Conservation (phyloP, 257 asterid genomes). For the Solanum ahanhuiri region DNA sequence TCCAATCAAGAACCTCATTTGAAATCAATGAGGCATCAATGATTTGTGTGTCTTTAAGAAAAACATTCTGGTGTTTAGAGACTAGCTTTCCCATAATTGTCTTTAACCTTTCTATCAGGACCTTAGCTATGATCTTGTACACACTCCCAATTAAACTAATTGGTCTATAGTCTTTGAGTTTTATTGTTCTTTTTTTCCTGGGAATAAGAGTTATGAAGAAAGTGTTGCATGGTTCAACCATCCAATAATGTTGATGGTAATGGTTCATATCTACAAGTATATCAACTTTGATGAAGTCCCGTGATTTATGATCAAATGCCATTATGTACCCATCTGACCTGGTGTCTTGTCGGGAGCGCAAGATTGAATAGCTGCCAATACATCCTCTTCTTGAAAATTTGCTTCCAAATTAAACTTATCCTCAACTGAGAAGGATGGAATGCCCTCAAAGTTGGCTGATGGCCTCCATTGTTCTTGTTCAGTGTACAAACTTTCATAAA, state of each 20-base stretch:
- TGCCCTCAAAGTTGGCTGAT: not conserved
- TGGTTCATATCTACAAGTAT: not conserved
- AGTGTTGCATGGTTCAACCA: not conserved
- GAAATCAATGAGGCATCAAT: not conserved
- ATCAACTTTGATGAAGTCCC: not conserved
- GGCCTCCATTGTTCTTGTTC: not conserved
- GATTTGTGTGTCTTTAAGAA: not conserved
- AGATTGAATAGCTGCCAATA: not conserved
- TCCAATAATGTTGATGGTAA: not conserved
- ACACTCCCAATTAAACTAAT: not conserved
- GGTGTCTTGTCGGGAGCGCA: not conserved
- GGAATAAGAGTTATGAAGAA: not conserved
- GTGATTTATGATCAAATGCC: not conserved
- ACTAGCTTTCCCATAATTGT: not conserved
- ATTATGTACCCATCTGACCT: not conserved
- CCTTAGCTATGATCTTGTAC: not conserved
- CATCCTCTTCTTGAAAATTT: not conserved
- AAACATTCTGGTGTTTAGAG: not conserved
- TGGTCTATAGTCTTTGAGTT: not conserved
- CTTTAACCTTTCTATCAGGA: not conserved
- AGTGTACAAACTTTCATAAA: not conserved
- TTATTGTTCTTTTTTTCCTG: not conserved
- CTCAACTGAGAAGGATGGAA: not conserved
- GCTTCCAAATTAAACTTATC: not conserved
- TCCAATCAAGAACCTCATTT: not conserved